Evolutionary conservation across 2,329 filamentous ascomycete genomes (phyloP), one percentile per base, ranked within the genome.

Genomic region (Colletotrichum musicola): DNA sequence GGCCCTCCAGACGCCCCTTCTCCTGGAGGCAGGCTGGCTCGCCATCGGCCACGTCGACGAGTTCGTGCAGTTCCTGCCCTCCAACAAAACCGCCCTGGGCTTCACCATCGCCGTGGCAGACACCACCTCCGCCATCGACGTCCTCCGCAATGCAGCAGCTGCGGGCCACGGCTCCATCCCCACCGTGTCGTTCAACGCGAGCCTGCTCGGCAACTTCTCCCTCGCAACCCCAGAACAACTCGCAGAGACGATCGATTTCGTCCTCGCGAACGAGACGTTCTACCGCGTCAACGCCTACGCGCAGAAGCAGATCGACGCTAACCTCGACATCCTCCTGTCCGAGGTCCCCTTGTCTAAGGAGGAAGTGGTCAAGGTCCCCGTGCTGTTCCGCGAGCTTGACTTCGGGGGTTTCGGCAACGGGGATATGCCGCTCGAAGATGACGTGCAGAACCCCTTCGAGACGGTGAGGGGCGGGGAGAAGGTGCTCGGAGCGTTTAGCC

Each of bases 21-120:
- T 76, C 0, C 71, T 82, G 0, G 79, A 80, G 46, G 72, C 76
- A 0, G 74, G 74, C 4, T 80, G 77, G 75, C 74, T 80, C 1
- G 59, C 53, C 1, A 70, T 77, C 3, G 77, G 77, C 0, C 78
- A 80, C 55, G 75, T 80, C 10, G 76, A 80, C 46, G 76, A 80
- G 60, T 74, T 79, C n/a, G 70, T 80, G 1, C 77, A 79, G 58
- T 78, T 78, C 62, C 44, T 79, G 1, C 76, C 77, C 0, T 71
- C 65, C 14, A 54, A 68, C 42, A 62, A 65, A 1, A 38, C 62
- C 3, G 35, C 16, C 2, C 51, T 71, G n/a, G 72, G 73, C 4
- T 76, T 72, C 69, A 73, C 71, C 6, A 70, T 75, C 49, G 63
- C 69, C 13, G 68, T 75, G 25, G 72, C 72, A 2, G 73, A 76